phyloP scores from a whole-genome alignment of 1,284 basidiomycete genomes.

The Vanrija sp. region DNA sequence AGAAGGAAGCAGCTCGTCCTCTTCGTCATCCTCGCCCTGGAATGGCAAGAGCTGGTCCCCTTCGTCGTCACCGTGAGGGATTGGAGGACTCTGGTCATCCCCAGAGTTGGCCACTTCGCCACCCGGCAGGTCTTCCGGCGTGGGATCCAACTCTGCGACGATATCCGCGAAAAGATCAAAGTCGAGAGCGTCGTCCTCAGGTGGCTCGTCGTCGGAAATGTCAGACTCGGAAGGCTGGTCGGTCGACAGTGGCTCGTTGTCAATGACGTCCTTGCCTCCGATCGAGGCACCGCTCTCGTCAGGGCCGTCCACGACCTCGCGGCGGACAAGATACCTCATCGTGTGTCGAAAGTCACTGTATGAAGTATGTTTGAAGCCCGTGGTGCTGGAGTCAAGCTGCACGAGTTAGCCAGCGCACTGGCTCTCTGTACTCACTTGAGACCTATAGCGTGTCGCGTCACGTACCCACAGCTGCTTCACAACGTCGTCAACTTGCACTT shows the following conservation, averaged over 20 bases:
- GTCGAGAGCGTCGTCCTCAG: slow-evolving; percentile 1
- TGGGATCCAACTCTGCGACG: slow-evolving; percentile 11
- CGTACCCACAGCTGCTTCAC: background rate
- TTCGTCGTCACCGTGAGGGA: too few species aligned
- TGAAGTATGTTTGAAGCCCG: too few species aligned
- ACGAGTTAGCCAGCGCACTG: too few species aligned
- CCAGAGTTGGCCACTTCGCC: background rate
- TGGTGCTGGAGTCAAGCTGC: too few species aligned
- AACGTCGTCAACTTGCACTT: background rate
- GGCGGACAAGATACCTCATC: background rate
- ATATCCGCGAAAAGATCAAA: slow-evolving; percentile 12
- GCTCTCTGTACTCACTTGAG: too few species aligned
- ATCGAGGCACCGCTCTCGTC: background rate
- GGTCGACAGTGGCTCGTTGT: background rate
- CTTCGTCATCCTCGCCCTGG: background rate
- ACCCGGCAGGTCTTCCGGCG: too few species aligned
- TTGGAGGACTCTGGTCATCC: background rate
- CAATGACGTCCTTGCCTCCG: too few species aligned
- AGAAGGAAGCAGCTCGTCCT: background rate
- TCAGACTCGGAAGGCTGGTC: background rate
- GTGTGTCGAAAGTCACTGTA: background rate
- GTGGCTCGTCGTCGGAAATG: background rate
- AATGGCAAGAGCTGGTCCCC: too few species aligned
- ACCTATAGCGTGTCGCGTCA: too few species aligned
- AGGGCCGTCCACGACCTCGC: background rate